phyloP scores from a whole-genome alignment of 2,329 filamentous ascomycete genomes.

The Knufia petricola region DNA sequence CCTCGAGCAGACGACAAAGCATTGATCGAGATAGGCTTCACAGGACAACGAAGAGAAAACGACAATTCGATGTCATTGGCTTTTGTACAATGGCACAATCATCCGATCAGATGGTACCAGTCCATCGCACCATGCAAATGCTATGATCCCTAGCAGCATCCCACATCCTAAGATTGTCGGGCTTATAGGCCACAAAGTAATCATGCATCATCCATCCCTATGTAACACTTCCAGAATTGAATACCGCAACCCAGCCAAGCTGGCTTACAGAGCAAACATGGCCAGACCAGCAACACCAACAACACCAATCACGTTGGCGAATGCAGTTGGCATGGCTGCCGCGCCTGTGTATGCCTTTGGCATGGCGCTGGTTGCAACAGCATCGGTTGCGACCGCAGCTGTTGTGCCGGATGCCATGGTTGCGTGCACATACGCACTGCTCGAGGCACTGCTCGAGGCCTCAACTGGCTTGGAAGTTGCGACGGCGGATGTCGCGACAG shows the following conservation, averaged over 20 bases:
- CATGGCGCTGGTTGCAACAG: constrained; percentile 5
- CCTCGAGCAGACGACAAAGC: no score
- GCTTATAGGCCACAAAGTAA: no score
- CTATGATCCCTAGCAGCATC: neutral
- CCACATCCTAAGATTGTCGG: neutral
- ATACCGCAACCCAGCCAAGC: neutral
- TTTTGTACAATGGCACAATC: neutral
- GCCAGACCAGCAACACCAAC: constrained; percentile 14
- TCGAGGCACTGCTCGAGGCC: neutral
- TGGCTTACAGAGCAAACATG: constrained; percentile 16
- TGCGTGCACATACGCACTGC: neutral
- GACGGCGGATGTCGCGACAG: neutral
- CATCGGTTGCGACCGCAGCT: neutral
- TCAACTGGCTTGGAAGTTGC: constrained; percentile 7
- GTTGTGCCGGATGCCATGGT: neutral
- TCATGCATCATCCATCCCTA: neutral
- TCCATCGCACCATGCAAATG: neutral
- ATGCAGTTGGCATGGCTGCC: constrained; percentile 10
- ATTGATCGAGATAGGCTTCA: no score
- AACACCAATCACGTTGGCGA: constrained; percentile 14
- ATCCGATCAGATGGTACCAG: neutral
- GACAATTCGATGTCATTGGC: no score
- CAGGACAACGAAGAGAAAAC: no score
- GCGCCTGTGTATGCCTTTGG: constrained; percentile 14
- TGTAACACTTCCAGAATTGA: neutral